Evolutionary conservation across 306 rosid species (phyloP).

Genomic region (Trifolium subterraneum): DNA sequence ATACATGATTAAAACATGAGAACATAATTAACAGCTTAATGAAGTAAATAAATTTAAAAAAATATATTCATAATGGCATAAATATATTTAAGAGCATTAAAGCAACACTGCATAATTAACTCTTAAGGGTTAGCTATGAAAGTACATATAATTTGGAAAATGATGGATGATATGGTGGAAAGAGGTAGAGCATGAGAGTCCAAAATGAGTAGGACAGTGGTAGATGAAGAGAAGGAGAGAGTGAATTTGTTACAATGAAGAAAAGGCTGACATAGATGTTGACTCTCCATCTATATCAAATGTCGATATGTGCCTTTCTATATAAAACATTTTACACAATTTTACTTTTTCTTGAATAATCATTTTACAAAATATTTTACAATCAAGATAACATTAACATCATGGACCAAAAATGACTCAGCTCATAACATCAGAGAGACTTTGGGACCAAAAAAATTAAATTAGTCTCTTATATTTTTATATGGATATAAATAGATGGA

Average conservation of each 20-base stretch:
- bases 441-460: no score
- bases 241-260: neutral
- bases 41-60: no score
- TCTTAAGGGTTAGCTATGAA: neutral
- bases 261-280: constrained; percentile 23
- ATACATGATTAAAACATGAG: no score
- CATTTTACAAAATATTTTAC: neutral
- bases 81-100: neutral
- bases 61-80: no score
- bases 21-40: no score
- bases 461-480: no score
- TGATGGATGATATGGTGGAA: neutral
- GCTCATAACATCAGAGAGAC: no score
- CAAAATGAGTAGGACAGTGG: constrained; percentile 1
- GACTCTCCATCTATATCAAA: constrained; percentile 8
- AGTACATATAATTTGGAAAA: constrained; percentile 1
- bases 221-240: constrained; percentile 4
- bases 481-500: no score
- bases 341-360: neutral
- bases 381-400: neutral
- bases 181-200: neutral
- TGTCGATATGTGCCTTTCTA: constrained; percentile 9
- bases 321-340: neutral
- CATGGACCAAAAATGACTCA: neutral
- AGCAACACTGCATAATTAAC: neutral